These are phyloP conservation scores for Alternaria brassicae DNA, from an alignment of 2,329 filamentous ascomycete genomes.

Conservation along the genomic window DNA sequence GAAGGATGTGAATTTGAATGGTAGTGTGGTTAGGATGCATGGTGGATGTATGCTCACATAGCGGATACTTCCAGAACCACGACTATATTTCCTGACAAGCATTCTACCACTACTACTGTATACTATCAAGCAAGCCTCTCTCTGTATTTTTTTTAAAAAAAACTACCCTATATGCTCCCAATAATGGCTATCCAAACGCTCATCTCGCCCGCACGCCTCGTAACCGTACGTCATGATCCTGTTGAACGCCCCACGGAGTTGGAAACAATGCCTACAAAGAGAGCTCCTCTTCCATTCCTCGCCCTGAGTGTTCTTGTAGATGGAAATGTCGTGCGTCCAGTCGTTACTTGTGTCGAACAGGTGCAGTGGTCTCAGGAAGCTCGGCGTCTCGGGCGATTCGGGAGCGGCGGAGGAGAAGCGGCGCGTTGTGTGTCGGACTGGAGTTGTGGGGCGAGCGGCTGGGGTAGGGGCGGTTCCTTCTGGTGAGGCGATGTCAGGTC, in stretches of 20 bases:
- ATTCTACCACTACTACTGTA: background rate
- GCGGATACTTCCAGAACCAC: background rate
- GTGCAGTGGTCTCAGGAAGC: conserved; percentile 37
- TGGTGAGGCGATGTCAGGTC: conserved; percentile 10
- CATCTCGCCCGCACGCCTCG: conserved; percentile 36
- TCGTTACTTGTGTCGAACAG: conserved; percentile 28
- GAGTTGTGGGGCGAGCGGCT: conserved; percentile 2
- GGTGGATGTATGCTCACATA: no score
- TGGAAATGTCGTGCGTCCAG: conserved; percentile 24
- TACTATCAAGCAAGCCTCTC: background rate
- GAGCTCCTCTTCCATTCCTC: conserved; percentile 29
- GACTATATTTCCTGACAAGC: background rate
- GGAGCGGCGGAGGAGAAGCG: conserved; percentile 5
- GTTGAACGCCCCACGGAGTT: conserved; percentile 33
- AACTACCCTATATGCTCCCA: conserved; percentile 26
- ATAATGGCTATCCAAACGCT: conserved; percentile 39
- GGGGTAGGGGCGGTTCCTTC: background rate
- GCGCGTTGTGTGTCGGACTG: background rate
- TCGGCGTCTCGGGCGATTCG: conserved; percentile 24
- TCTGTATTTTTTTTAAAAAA: no score
- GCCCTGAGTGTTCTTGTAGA: conserved; percentile 37
- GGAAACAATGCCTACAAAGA: conserved; percentile 41
- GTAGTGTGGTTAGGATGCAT: no score
- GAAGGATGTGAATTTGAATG: no score
- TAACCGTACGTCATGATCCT: conserved; percentile 33